Base-by-base conservation (phyloP, 176 grass and related monocot genomes). In the Ensete ventricosum region DNA sequence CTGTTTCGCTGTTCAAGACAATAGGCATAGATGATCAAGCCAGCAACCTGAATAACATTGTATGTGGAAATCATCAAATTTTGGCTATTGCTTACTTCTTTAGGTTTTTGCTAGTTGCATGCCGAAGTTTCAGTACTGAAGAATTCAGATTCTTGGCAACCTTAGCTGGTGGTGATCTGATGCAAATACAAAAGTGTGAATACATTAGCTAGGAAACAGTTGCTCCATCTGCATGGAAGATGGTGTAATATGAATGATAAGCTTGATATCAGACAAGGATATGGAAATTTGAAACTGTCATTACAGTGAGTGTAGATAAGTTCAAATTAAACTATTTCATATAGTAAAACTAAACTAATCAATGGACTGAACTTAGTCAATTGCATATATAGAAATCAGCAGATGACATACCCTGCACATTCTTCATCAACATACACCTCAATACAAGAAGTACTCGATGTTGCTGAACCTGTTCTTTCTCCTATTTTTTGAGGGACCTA, bases 351-450 rank as follows among this genome's bases (percentile, higher is more conserved):
- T 65, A 26, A 24, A 64, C 24, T 10, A 24, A 10, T 64, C 2
- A 24, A 27, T 27, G 24, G 22, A 26, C 12, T 20, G 9, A 65
- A 65, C 7, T 3, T 60, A 60, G n/a, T 60, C 57, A 60, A 52
- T 27, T 48, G 63, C 52, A 51, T n/a, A 74, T 24, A 80, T 26
- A 43, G 62, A 27, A 76, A 87, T 43, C 29, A 29, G 74, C 54
- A 12, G 63, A 77, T 72, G 43, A 82, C 83, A 81, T 94, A 99
- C 95, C 63, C 72, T 59, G 66, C 62, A 60, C 75, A 86, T 87
- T 87, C 90, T 71, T 94, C 90, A 34, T 99, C 95, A 14, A 90
- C 59, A 6, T 87, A 94, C 55, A 99, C 69, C 73, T 99, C 82
- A 85, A 94, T 93, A 12, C 73, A 48, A 67, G 54, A 52, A 67